phyloP scores from a whole-genome alignment of 169 alveolate species.

The Plasmodium fragile region DNA sequence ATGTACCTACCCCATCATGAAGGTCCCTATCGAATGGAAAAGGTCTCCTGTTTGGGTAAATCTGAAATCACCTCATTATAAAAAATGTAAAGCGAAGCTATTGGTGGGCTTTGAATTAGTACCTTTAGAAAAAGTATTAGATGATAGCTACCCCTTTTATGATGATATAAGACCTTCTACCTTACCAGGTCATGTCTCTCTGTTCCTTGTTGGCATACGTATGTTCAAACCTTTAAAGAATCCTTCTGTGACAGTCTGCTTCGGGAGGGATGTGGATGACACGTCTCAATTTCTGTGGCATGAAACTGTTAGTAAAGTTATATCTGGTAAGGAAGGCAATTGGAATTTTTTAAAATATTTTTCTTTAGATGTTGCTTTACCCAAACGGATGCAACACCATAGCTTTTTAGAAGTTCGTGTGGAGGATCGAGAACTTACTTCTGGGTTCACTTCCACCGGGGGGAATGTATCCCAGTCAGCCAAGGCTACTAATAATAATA shows the following conservation, averaged over 20 bases:
- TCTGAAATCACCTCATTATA: constrained; percentile 86
- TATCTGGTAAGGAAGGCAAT: constrained; percentile 82
- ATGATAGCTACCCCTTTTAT: constrained; percentile 87
- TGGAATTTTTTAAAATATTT: constrained; percentile 82
- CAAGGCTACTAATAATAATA: constrained; percentile 56
- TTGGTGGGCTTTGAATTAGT: constrained; percentile 91
- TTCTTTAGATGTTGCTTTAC: constrained; percentile 82
- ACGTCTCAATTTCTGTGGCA: constrained; percentile 87
- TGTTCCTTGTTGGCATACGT: constrained; percentile 90
- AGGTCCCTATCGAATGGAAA: constrained; percentile 92
- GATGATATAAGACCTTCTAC: constrained; percentile 92
- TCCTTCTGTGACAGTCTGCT: constrained; percentile 88
- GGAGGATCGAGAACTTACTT: constrained; percentile 57
- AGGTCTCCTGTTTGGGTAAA: constrained; percentile 91
- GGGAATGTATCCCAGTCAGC: constrained; percentile 5
- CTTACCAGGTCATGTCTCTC: constrained; percentile 83
- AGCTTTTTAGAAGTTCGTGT: constrained; percentile 84
- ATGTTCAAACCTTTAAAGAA: constrained; percentile 86
- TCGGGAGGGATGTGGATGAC: constrained; percentile 88
- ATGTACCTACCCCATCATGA: constrained; percentile 83
- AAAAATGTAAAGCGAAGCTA: constrained; percentile 87
- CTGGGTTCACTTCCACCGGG: constrained; percentile 16
- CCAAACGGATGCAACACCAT: constrained; percentile 91
- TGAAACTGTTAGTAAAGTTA: constrained; percentile 83
- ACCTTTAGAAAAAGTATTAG: constrained; percentile 81